Base-by-base conservation (phyloP, 129 eudicot genomes). In the Lactuca saligna region DNA sequence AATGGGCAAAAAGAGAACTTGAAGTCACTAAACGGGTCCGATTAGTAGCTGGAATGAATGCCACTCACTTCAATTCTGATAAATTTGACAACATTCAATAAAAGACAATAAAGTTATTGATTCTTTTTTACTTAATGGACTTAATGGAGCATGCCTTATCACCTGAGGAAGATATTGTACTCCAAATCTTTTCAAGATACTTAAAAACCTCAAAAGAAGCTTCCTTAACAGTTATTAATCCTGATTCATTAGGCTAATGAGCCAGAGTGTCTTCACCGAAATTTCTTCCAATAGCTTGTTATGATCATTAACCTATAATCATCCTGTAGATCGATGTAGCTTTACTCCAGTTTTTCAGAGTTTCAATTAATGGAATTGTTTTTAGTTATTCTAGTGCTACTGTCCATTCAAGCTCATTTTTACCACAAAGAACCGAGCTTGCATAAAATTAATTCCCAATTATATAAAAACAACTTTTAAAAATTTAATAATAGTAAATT, bases 41-140 rank as follows among this genome's bases (percentile, higher is more conserved):
- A 63, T 94, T 94, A 75, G 97, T 97, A 82, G 90, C 97, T 68
- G 99, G 97, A 79, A 94, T 75, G 82, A 94, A 94, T 50, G 99
- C 99, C 54, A 94, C 96, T 77, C 68, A 79, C 82, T 81, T 84
- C 83, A 94, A 78, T 71, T 80, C 91, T 17, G 72, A 71, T n/a
- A 85, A 75, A 63, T 89, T 97, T 94, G 80, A 61, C 46, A 25
- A 25, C 29, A 25, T 25, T 25, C 29, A 70, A 66, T 15, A 46
- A 61, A 32, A 60, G 0, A 1, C 0, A 10, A 10, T 46, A 11
- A 46, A 12, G 9, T 5, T 6, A 39, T 6, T 39, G n/a, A 10
- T 46, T 46, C 51, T 46, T 46, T 46, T 46, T 12, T n/a, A 46
- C 15, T 46, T 46, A 46, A 46, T 46, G 51, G 51, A 25, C 29